Conservation (phyloP, 441 rosid genomes). For the Euphorbia celastroides region DNA sequence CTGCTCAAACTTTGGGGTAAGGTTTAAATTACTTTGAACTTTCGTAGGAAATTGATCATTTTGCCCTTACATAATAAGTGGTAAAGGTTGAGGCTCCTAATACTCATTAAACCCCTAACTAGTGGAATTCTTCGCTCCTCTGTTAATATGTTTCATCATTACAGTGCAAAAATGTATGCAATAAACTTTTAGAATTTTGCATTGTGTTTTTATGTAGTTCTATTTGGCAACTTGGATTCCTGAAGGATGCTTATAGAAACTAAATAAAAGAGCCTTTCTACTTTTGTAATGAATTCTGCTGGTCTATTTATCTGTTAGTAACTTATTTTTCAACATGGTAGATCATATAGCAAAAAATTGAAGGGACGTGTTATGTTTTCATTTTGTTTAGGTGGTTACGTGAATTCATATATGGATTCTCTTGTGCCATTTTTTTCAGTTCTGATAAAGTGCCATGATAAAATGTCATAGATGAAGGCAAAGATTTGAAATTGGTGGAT, state of each 20-base stretch:
- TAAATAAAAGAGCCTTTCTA: too few species aligned
- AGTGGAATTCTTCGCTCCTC: too few species aligned
- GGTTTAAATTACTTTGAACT: background rate
- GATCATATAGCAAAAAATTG: background rate
- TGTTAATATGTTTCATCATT: too few species aligned
- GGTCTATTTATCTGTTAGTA: background rate
- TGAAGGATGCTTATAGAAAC: too few species aligned
- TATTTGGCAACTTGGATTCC: too few species aligned
- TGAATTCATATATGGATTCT: background rate
- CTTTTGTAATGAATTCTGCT: background rate
- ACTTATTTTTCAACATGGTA: background rate
- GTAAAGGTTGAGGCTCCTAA: too few species aligned
- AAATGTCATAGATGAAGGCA: constrained; percentile 56
- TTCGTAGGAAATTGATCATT: background rate
- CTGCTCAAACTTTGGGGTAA: background rate
- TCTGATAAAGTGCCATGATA: background rate
- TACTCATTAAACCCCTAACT: too few species aligned
- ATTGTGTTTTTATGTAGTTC: too few species aligned
- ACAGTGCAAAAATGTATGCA: too few species aligned
- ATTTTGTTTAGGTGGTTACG: constrained; percentile 6
- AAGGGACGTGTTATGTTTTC: background rate
- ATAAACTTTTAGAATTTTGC: too few species aligned
- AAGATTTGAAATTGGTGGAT: constrained; percentile 82
- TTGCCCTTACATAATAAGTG: too few species aligned
- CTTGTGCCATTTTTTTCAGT: background rate